These are phyloP conservation scores for Ephemerocybe angulata DNA, from an alignment of 768 basidiomycete genomes.

Conservation along the genomic window DNA sequence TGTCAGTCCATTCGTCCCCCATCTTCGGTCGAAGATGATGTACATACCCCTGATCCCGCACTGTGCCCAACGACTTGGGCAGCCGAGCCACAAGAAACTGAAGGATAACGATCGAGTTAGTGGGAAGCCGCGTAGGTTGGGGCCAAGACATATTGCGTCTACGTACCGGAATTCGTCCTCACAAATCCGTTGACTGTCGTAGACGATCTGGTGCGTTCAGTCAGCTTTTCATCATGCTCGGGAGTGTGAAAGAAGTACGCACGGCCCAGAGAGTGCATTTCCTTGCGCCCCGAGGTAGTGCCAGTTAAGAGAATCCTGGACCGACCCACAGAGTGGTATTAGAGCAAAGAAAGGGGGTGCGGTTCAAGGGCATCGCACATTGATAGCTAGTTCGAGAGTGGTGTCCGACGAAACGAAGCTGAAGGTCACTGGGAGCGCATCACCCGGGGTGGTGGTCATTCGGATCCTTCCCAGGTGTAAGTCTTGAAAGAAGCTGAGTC, in stretches of 20 bases:
- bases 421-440: neutral
- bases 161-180: neutral
- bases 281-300: neutral
- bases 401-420: neutral
- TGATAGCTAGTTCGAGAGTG: neutral
- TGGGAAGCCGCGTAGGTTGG: neutral
- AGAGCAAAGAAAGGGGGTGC: neutral
- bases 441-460: neutral
- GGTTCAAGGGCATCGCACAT: neutral
- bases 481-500: too few relatives aligned
- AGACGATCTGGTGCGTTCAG: neutral
- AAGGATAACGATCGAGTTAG: neutral
- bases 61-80: neutral
- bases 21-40: neutral
- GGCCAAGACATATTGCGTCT: too few relatives aligned
- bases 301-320: neutral
- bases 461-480: too few relatives aligned
- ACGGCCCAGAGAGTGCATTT: neutral
- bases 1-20: too few relatives aligned
- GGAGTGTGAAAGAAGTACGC: neutral
- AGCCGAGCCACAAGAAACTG: neutral
- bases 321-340: neutral
- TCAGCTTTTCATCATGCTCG: neutral
- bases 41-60: neutral
- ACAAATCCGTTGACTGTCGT: neutral